Percentiles rank a stretch among this genome's conserved stretches.
Evolutionary conservation across 106 monocot species (phyloP).

Genomic region (Platanthera zijinensis): DNA sequence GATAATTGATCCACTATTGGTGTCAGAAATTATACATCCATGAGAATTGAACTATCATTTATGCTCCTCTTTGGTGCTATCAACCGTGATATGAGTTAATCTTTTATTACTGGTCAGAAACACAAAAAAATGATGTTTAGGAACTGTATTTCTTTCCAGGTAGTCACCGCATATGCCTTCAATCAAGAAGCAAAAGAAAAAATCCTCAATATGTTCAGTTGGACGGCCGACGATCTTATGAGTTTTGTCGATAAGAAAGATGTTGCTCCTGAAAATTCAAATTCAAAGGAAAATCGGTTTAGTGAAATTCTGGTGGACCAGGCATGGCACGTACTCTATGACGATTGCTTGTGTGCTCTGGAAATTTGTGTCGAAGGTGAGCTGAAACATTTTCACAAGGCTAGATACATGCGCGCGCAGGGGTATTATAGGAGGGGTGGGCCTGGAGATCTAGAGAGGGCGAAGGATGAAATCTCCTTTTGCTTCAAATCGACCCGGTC

Average conservation of each 20-base stretch:
- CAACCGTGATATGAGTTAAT: neutral
- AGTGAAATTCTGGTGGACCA: slow-evolving; percentile 50
- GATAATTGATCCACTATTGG: too few species aligned
- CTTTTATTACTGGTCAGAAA: neutral
- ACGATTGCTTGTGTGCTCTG: slow-evolving; percentile 78
- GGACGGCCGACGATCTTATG: slow-evolving; percentile 33
- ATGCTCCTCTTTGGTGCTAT: too few species aligned
- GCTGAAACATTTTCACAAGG: slow-evolving; percentile 95
- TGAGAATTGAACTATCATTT: too few species aligned
- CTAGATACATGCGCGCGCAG: slow-evolving; percentile 76
- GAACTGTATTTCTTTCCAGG: slow-evolving; percentile 25
- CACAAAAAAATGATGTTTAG: neutral
- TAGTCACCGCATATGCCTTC: slow-evolving; percentile 65
- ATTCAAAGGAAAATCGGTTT: slow-evolving; percentile 14
- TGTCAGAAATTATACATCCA: too few species aligned
- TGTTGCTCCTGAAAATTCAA: slow-evolving; percentile 21
- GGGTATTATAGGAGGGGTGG: slow-evolving; percentile 64
- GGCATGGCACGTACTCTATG: slow-evolving; percentile 73
- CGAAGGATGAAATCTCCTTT: slow-evolving; percentile 93
- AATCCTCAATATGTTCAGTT: slow-evolving; percentile 40
- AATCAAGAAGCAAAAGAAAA: slow-evolving; percentile 47
- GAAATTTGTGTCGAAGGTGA: slow-evolving; percentile 83
- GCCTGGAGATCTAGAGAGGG: slow-evolving; percentile 65
- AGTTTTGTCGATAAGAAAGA: slow-evolving; percentile 21
- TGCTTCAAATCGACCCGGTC: slow-evolving; percentile 93